Evolutionary conservation across 371 early-diverging fungal species (phyloP), one percentile per base, ranked within the genome.

Genomic region (Nosema muscidifuracis): DNA sequence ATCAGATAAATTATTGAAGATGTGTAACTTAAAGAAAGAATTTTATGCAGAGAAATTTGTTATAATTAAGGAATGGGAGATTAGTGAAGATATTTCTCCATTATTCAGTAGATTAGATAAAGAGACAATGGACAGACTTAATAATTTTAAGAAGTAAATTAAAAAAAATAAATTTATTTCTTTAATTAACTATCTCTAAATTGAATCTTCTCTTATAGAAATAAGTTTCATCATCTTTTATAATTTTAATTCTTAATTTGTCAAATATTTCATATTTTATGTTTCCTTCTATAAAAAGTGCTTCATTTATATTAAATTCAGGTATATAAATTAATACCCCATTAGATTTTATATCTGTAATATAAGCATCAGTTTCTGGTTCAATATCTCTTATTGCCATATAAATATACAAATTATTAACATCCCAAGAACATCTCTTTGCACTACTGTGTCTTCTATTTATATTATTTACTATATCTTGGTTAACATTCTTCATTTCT

Each of bases 361-460:
- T 89, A 79, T 89, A 92, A 2, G 89, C 96, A 58, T 89, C 89
- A 75, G 90, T 89, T 22, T 86, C 82, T 33, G 89, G 85, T 0
- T 84, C 85, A 84, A 91, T 91, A 80, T 88, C 88, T 80, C 87
- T 90, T 85, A 95, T 92, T 85, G 89, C 93, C 69, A 92, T 74
- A 77, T 92, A 87, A 0, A 95, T 94, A 84, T 87, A 94, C 10
- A 97, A 83, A 82, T 92, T 93, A 6, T 92, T 91, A 2, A 92
- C 92, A 63, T 90, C 88, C 28, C 95, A 87, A 6, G 89, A 85
- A 0, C 95, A 95, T 76, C 89, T 89, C 82, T 94, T 92, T 2
- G 96, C 97, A 89, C 89, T 89, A 31, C 92, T 86, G 80, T 94
- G 87, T 38, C 95, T 88, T 79, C 89, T 88, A 84, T 97, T 97